Conservation (phyloP, 169 alveolate species). For the Plasmodium vivax region DNA sequence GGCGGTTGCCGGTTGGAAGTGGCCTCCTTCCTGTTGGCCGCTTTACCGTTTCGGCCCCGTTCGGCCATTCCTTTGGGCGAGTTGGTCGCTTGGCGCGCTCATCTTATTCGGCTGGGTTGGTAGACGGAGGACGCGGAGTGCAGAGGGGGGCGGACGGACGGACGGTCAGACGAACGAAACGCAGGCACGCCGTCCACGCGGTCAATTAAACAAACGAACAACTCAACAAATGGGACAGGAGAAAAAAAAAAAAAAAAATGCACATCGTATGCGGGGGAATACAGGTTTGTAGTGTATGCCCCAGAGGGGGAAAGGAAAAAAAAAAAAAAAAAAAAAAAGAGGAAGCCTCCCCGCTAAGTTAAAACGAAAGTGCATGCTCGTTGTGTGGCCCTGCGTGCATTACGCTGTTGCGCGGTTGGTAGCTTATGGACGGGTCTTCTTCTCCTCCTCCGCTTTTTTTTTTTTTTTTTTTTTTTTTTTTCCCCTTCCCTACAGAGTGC, state of each 20-base stretch:
- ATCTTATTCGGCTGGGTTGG: neutral
- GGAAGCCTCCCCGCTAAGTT: neutral
- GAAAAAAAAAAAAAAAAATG: neutral
- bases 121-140: neutral
- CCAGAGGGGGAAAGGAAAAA: neutral
- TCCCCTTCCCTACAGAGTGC: neutral
- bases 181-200: too few species aligned
- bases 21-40: too few species aligned
- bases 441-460: neutral
- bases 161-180: neutral
- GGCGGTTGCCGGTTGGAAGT: too few species aligned
- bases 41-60: neutral
- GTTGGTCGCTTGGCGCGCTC: neutral
- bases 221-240: neutral
- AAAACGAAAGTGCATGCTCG: neutral
- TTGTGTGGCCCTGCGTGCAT: neutral
- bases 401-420: neutral
- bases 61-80: neutral
- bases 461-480: too few species aligned
- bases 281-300: neutral
- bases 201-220: neutral
- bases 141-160: neutral
- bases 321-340: neutral
- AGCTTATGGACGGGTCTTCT: neutral
- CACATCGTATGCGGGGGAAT: conserved; percentile 6